Conservation (phyloP, 345 rosid species). For the Cardamine resedifolia region DNA sequence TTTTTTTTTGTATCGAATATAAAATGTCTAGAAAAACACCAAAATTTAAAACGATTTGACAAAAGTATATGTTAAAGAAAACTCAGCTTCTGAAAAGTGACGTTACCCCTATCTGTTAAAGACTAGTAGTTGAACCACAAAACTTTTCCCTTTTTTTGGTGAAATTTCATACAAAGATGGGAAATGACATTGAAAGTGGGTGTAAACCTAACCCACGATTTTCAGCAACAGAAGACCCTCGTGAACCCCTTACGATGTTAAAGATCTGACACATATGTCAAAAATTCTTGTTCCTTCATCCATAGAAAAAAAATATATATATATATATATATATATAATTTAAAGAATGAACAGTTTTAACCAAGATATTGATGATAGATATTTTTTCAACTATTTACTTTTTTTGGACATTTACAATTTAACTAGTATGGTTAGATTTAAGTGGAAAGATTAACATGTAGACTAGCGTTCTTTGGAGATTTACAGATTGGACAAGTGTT, state of each 20-base stretch:
- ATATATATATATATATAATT: too few species aligned
- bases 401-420: slow-evolving; percentile 21
- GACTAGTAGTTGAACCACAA: slow-evolving; percentile 35
- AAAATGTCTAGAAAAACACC: slow-evolving; percentile 6
- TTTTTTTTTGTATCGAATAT: slow-evolving; percentile 3
- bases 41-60: not conserved
- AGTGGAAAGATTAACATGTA: slow-evolving; percentile 67
- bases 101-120: slow-evolving; percentile 22
- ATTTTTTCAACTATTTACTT: slow-evolving; percentile 34
- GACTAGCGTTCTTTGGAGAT: slow-evolving; percentile 57
- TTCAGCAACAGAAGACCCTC: slow-evolving; percentile 23
- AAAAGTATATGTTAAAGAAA: slow-evolving; percentile 6
- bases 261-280: slow-evolving; percentile 32
- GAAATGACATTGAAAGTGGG: slow-evolving; percentile 35
- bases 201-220: slow-evolving; percentile 39
- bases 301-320: not conserved
- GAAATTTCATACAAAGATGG: slow-evolving; percentile 33
- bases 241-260: slow-evolving; percentile 28
- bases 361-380: slow-evolving; percentile 18
- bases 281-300: slow-evolving; percentile 32
- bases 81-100: slow-evolving; percentile 26
- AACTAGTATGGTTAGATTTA: slow-evolving; percentile 24
- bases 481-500: slow-evolving; percentile 76
- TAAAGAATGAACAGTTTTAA: slow-evolving; percentile 14
- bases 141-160: slow-evolving; percentile 21